Evolutionary conservation across 177 flowering plant species (phyloP), one percentile per base, ranked within the genome.

Genomic region (Telopea speciosissima): DNA sequence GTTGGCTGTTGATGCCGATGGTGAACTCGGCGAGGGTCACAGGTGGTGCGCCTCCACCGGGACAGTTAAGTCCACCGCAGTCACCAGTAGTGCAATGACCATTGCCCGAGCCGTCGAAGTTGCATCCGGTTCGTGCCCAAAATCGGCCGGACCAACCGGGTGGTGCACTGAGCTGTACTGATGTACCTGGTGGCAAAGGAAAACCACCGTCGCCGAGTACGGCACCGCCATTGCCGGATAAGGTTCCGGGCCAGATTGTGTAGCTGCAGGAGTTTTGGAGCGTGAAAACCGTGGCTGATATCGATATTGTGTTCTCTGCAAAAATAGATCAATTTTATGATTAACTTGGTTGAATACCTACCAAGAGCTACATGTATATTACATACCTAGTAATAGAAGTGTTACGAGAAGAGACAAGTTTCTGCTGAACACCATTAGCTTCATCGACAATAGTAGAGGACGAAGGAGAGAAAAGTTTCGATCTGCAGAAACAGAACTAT

Each of bases 81-180:
- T 92, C 96, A 1, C 99, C 99, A 17, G 99, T 92, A 64, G 69
- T 2, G 81, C 99, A 94, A 3, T 79, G 67, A 3, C 97, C 99
- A 36, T 64, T 64, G 11, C 97, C 97, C 10, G 87, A 63, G 44
- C 33, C 73, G 68, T 89, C 91, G 76, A 94, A 92, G 71, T 73
- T 81, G 89, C 99, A 92, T 26, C 87, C 90, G 1, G 98, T 94
- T 24, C 98, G 68, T 3, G 75, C 95, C 98, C 98, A 94, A 71
- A 94, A 82, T 24, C 98, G 81, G 67, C 98, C 98, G 9, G 97
- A 89, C 96, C 96, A 94, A 1, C 92, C 90, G 0, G 82, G 73
- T 8, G 90, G 90, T 1, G 90, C 93, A 0, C 83, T 70, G 70
- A 93, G 70, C 65, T 84, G 79, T 17, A 65, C 23, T 0, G 93